Percentiles rank a stretch among this genome's conserved stretches.
Evolutionary conservation across 2,329 filamentous ascomycete genomes (phyloP).

Genomic region (Keithomyces neogunnii): DNA sequence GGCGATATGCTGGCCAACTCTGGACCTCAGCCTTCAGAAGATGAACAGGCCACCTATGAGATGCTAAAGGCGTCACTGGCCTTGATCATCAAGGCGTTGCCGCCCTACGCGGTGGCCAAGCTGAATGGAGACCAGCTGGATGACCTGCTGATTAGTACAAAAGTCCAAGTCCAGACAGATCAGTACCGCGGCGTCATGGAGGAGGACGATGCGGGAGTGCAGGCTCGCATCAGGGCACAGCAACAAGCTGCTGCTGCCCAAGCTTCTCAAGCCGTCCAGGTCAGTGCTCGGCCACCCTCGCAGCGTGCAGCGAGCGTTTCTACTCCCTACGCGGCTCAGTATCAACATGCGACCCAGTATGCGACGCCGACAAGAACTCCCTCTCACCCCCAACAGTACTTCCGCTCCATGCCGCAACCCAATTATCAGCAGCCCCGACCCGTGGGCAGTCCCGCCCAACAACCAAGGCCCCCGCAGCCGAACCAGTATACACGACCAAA

Average conservation of each 20-base stretch:
- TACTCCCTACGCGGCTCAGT: slow-evolving; percentile 34
- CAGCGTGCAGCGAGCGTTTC: slow-evolving; percentile 29
- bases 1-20: slow-evolving; percentile 62
- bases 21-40: slow-evolving; percentile 57
- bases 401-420: slow-evolving; percentile 28
- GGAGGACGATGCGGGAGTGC: slow-evolving; percentile 61
- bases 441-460: slow-evolving; percentile 20
- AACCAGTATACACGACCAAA: slow-evolving; percentile 43
- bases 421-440: slow-evolving; percentile 34
- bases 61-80: slow-evolving; percentile 67
- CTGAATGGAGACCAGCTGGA: slow-evolving; percentile 79
- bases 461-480: slow-evolving; percentile 30
- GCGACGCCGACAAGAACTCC: slow-evolving; percentile 37
- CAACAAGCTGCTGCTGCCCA: slow-evolving; percentile 14
- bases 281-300: slow-evolving; percentile 22
- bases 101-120: slow-evolving; percentile 79
- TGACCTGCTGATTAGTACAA: slow-evolving; percentile 73
- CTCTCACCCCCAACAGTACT: slow-evolving; percentile 36
- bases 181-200: slow-evolving; percentile 76
- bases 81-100: slow-evolving; percentile 65
- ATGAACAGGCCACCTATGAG: slow-evolving; percentile 56
- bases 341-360: slow-evolving; percentile 35
- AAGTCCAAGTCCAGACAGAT: slow-evolving; percentile 62
- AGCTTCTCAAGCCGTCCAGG: slow-evolving; percentile 16
- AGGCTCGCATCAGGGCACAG: slow-evolving; percentile 38